Evolutionary conservation across 139 green algal species (phyloP).

Genomic region (Zygnema cylindricum): DNA sequence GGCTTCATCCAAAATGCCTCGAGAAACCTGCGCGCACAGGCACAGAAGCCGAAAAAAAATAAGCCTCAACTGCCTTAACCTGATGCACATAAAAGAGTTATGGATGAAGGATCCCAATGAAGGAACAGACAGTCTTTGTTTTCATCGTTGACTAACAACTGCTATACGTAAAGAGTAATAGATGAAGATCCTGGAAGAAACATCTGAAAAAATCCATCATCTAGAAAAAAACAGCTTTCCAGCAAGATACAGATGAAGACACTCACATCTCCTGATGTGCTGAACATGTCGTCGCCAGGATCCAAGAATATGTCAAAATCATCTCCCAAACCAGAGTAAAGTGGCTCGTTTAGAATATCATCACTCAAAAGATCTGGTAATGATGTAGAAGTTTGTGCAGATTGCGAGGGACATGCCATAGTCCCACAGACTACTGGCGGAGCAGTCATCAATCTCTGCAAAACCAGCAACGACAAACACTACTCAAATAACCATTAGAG

Average conservation of each 20-base stretch:
- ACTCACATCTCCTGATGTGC: background rate
- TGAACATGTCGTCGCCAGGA: background rate
- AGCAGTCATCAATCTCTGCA: background rate
- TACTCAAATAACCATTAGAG: too few species aligned
- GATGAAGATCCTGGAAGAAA: too few species aligned
- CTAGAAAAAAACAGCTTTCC: too few species aligned
- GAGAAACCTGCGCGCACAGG: background rate
- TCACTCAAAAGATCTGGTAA: background rate
- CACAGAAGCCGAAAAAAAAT: background rate
- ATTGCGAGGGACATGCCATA: too few species aligned
- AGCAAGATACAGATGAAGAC: too few species aligned
- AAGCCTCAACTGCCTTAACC: background rate
- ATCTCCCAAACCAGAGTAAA: background rate
- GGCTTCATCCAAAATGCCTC: constrained; percentile 56
- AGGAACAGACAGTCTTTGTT: background rate
- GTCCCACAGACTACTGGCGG: background rate
- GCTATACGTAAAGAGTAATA: too few species aligned
- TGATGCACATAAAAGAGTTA: background rate
- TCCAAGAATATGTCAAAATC: background rate
- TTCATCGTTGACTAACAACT: background rate
- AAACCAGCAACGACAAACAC: too few species aligned
- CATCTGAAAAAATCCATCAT: too few species aligned
- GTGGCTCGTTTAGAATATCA: background rate
- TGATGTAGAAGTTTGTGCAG: background rate
- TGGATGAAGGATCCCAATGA: background rate